A percentile compares a stretch with the other conserved stretches of the same genome.
Evolutionary conservation across 1,284 basidiomycete genomes (phyloP).

Genomic region (Fomitopsis palustris): DNA sequence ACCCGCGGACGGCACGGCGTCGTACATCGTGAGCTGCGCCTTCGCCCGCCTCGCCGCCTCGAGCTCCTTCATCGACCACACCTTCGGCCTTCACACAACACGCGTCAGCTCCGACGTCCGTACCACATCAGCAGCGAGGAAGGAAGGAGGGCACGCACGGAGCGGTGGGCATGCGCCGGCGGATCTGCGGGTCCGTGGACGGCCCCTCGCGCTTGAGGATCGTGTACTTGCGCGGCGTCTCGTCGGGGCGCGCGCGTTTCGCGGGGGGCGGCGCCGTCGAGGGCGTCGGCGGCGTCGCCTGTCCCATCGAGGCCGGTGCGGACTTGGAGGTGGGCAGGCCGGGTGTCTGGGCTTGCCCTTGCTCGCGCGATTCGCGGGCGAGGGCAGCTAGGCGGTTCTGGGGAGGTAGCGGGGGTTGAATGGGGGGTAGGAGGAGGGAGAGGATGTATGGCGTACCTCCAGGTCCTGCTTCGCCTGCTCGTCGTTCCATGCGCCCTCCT

Average conservation of each 20-base stretch:
- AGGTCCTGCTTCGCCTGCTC: conserved; percentile 50
- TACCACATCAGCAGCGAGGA: neutral
- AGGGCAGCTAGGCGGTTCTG: conserved; percentile 16
- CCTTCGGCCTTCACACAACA: conserved; percentile 36
- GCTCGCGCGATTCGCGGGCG: conserved; percentile 14
- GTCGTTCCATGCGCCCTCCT: conserved; percentile 62
- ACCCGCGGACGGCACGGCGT: conserved; percentile 51
- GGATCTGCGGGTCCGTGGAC: conserved; percentile 9
- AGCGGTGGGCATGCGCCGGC: conserved; percentile 15
- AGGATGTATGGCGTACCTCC: conserved; percentile 34
- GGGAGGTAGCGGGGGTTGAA: neutral
- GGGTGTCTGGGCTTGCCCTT: conserved; percentile 10
- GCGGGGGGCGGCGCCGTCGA: conserved; percentile 2
- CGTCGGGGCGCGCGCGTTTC: conserved; percentile 6
- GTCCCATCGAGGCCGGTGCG: conserved; percentile 1
- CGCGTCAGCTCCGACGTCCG: neutral
- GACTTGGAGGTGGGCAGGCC: conserved; percentile 1
- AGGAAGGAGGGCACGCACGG: conserved; percentile 21
- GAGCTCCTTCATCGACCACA: conserved; percentile 49
- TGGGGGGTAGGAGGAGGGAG: neutral
- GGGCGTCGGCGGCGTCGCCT: neutral
- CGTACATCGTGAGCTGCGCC: conserved; percentile 62
- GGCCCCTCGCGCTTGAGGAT: conserved; percentile 24
- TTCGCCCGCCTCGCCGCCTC: conserved; percentile 27
- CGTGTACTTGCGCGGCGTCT: conserved; percentile 24